These are phyloP conservation scores for Fusarium sambucinum DNA, from an alignment of 2,329 filamentous ascomycete species.

Conservation along the genomic window DNA sequence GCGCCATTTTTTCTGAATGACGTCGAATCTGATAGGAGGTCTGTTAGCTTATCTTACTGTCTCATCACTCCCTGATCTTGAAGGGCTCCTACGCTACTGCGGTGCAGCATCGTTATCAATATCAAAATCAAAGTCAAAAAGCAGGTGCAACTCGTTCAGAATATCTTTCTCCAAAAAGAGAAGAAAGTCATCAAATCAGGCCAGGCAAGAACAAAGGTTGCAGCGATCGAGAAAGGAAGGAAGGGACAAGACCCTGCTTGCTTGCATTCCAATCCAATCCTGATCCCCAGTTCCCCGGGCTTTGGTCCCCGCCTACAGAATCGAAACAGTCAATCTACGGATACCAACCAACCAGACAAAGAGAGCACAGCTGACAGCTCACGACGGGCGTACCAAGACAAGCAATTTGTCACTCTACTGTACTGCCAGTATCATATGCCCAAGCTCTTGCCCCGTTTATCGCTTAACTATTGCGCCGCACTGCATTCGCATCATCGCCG, in stretches of 20 bases:
- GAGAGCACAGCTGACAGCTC: slow-evolving; percentile 34
- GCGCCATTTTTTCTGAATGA: slow-evolving; percentile 59
- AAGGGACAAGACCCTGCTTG: slow-evolving; percentile 17
- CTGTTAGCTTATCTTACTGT: slow-evolving; percentile 65
- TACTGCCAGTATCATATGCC: slow-evolving; percentile 9
- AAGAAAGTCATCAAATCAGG: slow-evolving; percentile 29
- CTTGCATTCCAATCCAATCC: slow-evolving; percentile 34
- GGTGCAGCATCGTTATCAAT: slow-evolving; percentile 8
- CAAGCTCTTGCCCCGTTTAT: slow-evolving; percentile 23
- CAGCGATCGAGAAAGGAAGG: slow-evolving; percentile 14
- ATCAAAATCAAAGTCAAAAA: slow-evolving; percentile 12
- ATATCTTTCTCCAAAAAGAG: slow-evolving; percentile 23
- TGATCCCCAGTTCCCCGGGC: slow-evolving; percentile 45
- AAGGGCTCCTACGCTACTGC: neutral
- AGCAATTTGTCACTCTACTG: slow-evolving; percentile 22
- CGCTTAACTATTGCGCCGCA: slow-evolving; percentile 23
- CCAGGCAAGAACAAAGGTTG: slow-evolving; percentile 25
- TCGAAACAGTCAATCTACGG: slow-evolving; percentile 29
- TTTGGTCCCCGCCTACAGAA: slow-evolving; percentile 35
- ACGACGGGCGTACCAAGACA: slow-evolving; percentile 42
- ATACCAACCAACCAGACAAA: slow-evolving; percentile 30
- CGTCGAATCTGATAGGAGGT: slow-evolving; percentile 65
- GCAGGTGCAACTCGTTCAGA: slow-evolving; percentile 22
- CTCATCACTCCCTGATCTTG: neutral
- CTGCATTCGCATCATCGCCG: slow-evolving; percentile 25